These are phyloP conservation scores for Brassica balearica DNA, from an alignment of 441 rosid species.

Conservation along the genomic window DNA sequence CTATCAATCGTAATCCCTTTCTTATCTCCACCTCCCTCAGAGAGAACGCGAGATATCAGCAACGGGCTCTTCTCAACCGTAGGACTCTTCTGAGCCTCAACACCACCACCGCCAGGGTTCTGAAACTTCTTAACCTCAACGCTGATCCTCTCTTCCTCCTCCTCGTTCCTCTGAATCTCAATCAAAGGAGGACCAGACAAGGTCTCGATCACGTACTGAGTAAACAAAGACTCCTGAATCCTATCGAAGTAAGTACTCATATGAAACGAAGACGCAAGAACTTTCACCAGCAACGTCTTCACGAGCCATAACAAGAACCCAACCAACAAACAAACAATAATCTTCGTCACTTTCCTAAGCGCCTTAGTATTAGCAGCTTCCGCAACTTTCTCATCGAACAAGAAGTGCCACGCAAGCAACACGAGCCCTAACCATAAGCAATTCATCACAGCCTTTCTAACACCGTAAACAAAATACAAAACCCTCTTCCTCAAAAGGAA, in stretches of 20 bases:
- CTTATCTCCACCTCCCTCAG: slow-evolving; percentile 34
- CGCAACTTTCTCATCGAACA: slow-evolving; percentile 57
- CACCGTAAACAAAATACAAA: slow-evolving; percentile 68
- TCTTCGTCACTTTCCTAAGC: slow-evolving; percentile 50
- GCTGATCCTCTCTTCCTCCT: slow-evolving; percentile 60
- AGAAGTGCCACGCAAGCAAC: slow-evolving; percentile 59
- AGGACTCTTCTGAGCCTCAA: slow-evolving; percentile 59
- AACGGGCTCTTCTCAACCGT: slow-evolving; percentile 47
- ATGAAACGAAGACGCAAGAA: slow-evolving; percentile 59
- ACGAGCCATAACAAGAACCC: slow-evolving; percentile 63
- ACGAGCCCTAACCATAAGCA: slow-evolving; percentile 71
- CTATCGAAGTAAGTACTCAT: slow-evolving; percentile 68
- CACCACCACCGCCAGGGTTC: slow-evolving; percentile 52
- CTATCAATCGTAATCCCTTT: slow-evolving; percentile 58
- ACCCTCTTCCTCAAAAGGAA: slow-evolving; percentile 61
- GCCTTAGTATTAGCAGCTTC: slow-evolving; percentile 46
- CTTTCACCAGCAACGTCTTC: slow-evolving; percentile 46
- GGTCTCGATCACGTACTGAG: slow-evolving; percentile 61
- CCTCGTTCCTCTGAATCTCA: slow-evolving; percentile 57
- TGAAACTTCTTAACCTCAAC: slow-evolving; percentile 62
- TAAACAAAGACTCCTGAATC: slow-evolving; percentile 66
- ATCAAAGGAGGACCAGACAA: slow-evolving; percentile 62
- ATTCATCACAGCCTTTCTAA: slow-evolving; percentile 67
- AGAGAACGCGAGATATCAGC: slow-evolving; percentile 37
- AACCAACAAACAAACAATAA: slow-evolving; percentile 59